These are phyloP conservation scores for Aechmea fasciata DNA, from an alignment of 176 grass and related monocot genomes.

Conservation along the genomic window DNA sequence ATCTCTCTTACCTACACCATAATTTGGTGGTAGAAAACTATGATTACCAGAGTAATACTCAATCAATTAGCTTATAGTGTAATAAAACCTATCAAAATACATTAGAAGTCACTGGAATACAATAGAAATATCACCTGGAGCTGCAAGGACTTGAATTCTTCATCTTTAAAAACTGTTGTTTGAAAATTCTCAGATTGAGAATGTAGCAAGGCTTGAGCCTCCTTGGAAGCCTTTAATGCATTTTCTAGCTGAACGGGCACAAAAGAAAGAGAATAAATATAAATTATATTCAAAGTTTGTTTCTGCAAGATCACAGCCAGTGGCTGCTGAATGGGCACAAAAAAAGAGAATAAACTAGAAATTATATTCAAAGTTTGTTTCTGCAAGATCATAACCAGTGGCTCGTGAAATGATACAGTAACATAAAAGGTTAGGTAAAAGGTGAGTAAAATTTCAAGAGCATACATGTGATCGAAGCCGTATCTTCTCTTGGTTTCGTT, in stretches of 20 bases:
- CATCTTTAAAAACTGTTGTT: constrained; percentile 71
- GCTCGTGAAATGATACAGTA: not conserved
- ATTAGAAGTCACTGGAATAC: not conserved
- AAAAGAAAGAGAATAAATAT: not conserved
- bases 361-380: too few relatives aligned
- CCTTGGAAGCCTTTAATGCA: constrained; percentile 58
- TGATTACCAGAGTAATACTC: not conserved
- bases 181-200: constrained; percentile 65
- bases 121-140: constrained; percentile 51
- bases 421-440: not conserved
- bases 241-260: constrained; percentile 59
- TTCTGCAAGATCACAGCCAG: not conserved
- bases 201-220: constrained; percentile 61
- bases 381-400: not conserved
- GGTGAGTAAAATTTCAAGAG: not conserved
- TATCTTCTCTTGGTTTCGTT: constrained; percentile 88
- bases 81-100: not conserved
- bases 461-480: constrained; percentile 81
- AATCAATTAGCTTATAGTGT: not conserved
- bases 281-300: too few relatives aligned
- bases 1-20: constrained; percentile 71
- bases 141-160: constrained; percentile 85
- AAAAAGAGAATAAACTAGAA: not conserved
- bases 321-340: constrained; percentile 29
- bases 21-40: not conserved